Percentiles rank a stretch among this genome's conserved stretches.
phyloP scores from a whole-genome alignment of 2,329 filamentous ascomycete genomes.

The Fusarium sp. region DNA sequence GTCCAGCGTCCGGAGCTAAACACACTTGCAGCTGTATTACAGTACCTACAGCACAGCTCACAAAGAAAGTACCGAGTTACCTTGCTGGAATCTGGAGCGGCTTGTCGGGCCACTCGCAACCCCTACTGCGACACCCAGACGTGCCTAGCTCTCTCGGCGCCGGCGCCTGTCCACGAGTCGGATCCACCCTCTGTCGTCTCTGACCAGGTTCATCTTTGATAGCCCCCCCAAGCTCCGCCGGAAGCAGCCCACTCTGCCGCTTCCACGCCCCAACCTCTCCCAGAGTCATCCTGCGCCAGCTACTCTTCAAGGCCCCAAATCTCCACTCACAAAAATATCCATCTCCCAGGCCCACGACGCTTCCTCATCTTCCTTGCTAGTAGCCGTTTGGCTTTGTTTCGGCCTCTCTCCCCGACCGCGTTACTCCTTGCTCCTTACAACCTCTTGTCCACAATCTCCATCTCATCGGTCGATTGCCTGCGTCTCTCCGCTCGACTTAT shows the following conservation, averaged over 20 bases:
- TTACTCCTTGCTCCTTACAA: constrained; percentile 37
- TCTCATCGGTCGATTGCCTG: constrained; percentile 44
- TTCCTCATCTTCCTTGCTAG: constrained; percentile 46
- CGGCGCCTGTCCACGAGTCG: constrained; percentile 30
- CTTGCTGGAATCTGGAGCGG: background rate
- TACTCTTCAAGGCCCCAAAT: constrained; percentile 36
- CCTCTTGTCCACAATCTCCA: constrained; percentile 36
- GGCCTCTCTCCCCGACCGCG: constrained; percentile 30
- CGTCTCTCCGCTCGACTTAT: constrained; percentile 41
- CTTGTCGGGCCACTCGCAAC: constrained; percentile 24
- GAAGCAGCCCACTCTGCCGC: constrained; percentile 42
- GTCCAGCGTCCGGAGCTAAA: constrained; percentile 26
- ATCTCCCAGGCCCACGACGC: constrained; percentile 36
- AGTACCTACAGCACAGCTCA: constrained; percentile 24
- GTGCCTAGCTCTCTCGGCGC: constrained; percentile 25
- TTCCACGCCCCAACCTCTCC: constrained; percentile 44
- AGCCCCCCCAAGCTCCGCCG: constrained; percentile 39
- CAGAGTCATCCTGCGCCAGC: constrained; percentile 26
- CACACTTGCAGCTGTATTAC: constrained; percentile 12
- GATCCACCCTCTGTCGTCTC: constrained; percentile 29
- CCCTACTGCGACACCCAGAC: constrained; percentile 12
- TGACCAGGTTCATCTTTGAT: constrained; percentile 29
- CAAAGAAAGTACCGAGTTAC: constrained; percentile 20
- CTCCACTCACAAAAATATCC: constrained; percentile 47
- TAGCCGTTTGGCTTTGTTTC: constrained; percentile 40